Base-by-base conservation (phyloP, 148 eudicot genomes). In the Chenopodium formosanum region DNA sequence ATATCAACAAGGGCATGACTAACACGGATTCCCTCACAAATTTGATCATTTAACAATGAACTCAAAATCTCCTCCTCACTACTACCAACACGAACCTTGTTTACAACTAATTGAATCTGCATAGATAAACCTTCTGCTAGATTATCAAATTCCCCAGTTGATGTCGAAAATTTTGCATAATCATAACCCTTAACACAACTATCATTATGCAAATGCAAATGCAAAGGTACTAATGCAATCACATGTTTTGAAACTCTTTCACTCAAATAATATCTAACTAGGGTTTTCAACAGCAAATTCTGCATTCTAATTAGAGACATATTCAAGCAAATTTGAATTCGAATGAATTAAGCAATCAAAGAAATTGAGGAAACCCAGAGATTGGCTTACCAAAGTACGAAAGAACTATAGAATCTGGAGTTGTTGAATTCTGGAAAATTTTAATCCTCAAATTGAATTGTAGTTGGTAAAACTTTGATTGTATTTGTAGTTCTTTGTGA, bases 31-130 rank as follows among this genome's bases (percentile, higher is more conserved):
- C 83, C 72, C 82, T 72, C 82, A 85, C 92, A 86, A 81, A 80
- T 75, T 79, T 87, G 84, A 74, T 89, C 92, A 56, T 73, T 80
- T 70, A 80, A 56, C 70, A 94, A 90, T 17, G 87, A 83, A 76
- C 71, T 85, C 78, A 90, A 22, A 68, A 89, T 87, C 60, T 87
- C 89, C 70, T 84, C 89, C 16, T 78, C 88, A 56, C 81, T 84
- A 62, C 82, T 78, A 69, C 85, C 90, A 63, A 79, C 73, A 73
- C 60, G 84, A 74, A 90, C 81, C 81, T 85, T 91, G 47, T 87
- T 72, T 58, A 81, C 77, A 34, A 91, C 19, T 79, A 82, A 64
- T 77, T 88, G 69, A 60, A 88, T 40, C 44, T 40, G 58, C 60
- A 91, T 89, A 77, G 84, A 76, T 32, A 75, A 74, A 69, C 74